phyloP scores from a whole-genome alignment of 1,139 yeast species.

The Geotrichum candidum region DNA sequence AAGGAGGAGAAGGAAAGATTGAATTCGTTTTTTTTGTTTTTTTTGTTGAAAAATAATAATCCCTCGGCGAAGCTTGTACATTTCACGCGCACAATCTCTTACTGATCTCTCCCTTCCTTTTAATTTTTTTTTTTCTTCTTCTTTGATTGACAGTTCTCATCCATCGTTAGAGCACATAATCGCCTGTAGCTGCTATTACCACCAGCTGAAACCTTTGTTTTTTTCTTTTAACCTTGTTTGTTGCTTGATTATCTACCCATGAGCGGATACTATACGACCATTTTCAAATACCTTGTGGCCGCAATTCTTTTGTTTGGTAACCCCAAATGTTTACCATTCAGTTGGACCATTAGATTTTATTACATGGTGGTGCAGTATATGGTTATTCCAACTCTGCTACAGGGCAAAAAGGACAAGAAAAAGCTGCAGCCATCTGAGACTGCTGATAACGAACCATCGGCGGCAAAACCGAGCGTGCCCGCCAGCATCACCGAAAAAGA shows the following conservation, averaged over 20 bases:
- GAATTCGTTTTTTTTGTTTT: no score
- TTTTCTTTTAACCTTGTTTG: no score
- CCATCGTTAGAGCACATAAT: no score
- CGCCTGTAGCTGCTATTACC: no score
- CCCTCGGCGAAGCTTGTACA: no score
- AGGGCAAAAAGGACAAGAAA: neutral
- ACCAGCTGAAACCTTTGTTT: no score
- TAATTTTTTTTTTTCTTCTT: no score
- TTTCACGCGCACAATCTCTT: no score
- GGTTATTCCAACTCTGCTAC: conserved; percentile 28
- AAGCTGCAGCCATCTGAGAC: neutral
- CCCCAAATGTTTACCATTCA: conserved; percentile 61
- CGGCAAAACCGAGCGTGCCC: conserved; percentile 14
- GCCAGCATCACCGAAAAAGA: conserved; percentile 14
- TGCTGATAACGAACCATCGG: neutral
- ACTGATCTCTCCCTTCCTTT: no score
- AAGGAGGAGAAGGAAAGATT: no score
- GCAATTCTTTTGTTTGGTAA: conserved; percentile 25
- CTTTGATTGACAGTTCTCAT: no score
- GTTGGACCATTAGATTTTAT: conserved; percentile 61
- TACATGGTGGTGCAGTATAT: conserved; percentile 41
- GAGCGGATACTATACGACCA: neutral
- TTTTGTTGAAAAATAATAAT: no score
- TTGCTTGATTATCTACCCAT: neutral
- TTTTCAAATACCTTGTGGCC: conserved; percentile 17